A percentile compares a stretch with the other conserved stretches of the same genome.
phyloP scores from a whole-genome alignment of 2,329 filamentous ascomycete genomes.

The Dothideomycetes sp. region DNA sequence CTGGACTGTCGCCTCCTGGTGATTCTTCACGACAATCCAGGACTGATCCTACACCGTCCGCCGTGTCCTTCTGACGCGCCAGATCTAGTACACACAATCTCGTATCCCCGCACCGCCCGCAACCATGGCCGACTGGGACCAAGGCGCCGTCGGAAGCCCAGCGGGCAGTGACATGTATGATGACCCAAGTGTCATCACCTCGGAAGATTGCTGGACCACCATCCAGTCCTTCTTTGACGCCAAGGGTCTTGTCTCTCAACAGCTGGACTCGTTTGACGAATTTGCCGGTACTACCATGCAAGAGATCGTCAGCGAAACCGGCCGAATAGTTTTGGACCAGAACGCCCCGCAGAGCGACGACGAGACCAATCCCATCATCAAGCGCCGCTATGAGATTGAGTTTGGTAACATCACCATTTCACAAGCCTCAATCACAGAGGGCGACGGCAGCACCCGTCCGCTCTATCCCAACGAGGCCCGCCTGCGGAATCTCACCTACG shows the following conservation, averaged over 20 bases:
- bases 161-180: slow-evolving; percentile 13
- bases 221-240: slow-evolving; percentile 94
- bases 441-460: slow-evolving; percentile 75
- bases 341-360: slow-evolving; percentile 68
- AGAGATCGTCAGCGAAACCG: slow-evolving; percentile 86
- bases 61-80: background rate
- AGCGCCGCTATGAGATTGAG: slow-evolving; percentile 89
- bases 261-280: slow-evolving; percentile 96
- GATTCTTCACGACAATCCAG: too few relatives aligned
- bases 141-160: slow-evolving; percentile 4
- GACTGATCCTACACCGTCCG: background rate
- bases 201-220: slow-evolving; percentile 97
- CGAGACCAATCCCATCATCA: slow-evolving; percentile 59
- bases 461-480: slow-evolving; percentile 92
- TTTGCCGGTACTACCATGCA: slow-evolving; percentile 92
- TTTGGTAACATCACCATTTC: slow-evolving; percentile 86
- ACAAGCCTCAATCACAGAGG: slow-evolving; percentile 83
- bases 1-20: too few relatives aligned
- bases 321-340: slow-evolving; percentile 84
- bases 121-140: slow-evolving; percentile 11
- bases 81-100: too few relatives aligned
- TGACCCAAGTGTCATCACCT: slow-evolving; percentile 52
- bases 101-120: too few relatives aligned
- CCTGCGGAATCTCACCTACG: slow-evolving; percentile 90
- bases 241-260: slow-evolving; percentile 92